A percentile compares a stretch with the other conserved stretches of the same genome.
These are phyloP conservation scores for Pleurotus eryngii DNA, from an alignment of 768 basidiomycete species.

Conservation along the genomic window DNA sequence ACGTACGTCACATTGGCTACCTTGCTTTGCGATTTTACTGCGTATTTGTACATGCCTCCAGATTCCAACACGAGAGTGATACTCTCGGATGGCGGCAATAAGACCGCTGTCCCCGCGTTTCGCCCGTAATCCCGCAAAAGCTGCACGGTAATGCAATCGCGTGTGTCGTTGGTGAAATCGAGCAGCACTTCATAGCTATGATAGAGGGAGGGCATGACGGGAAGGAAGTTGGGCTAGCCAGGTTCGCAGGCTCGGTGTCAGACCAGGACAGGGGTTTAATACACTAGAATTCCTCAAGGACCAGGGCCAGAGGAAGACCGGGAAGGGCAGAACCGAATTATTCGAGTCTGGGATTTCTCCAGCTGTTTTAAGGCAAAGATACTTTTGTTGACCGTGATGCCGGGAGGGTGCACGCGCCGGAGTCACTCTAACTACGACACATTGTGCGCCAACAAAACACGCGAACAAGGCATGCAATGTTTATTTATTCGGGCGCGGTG, in stretches of 20 bases:
- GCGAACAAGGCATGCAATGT: neutral
- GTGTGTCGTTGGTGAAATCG: conserved; percentile 69
- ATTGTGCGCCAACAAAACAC: conserved; percentile 8
- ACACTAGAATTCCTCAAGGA: conserved; percentile 11
- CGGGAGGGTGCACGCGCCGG: neutral
- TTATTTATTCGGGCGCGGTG: too few relatives aligned
- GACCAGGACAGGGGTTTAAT: conserved; percentile 24
- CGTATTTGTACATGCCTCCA: conserved; percentile 66
- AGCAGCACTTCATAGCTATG: conserved; percentile 64
- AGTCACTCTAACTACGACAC: neutral
- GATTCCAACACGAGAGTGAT: conserved; percentile 68
- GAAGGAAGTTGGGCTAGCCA: conserved; percentile 13
- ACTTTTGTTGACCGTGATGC: neutral
- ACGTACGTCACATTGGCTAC: conserved; percentile 71
- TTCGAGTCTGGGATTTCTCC: neutral
- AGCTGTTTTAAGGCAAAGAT: conserved; percentile 4
- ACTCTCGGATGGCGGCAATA: conserved; percentile 60
- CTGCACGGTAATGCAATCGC: conserved; percentile 60
- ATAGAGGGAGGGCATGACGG: conserved; percentile 55
- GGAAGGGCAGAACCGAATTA: conserved; percentile 10
- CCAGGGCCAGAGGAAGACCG: conserved; percentile 16
- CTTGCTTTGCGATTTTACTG: conserved; percentile 59
- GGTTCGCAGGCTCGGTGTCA: conserved; percentile 20
- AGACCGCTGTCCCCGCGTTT: conserved; percentile 46
- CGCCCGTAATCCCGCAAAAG: conserved; percentile 63